Evolutionary conservation across 306 rosid species (phyloP).

Genomic region (Heteromeles arbutifolia): DNA sequence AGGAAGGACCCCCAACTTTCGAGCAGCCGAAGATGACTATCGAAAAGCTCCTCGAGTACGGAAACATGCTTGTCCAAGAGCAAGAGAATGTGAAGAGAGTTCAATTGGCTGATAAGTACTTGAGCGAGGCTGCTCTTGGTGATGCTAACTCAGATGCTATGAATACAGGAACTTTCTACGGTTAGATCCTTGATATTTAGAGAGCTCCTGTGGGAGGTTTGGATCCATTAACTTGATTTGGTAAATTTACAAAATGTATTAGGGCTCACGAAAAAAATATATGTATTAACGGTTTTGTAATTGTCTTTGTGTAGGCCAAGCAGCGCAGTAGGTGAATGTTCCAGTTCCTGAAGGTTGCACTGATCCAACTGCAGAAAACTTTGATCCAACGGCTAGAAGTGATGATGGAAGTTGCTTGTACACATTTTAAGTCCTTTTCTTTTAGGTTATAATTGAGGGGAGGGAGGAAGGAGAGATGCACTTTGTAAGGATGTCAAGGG

Average conservation of each 20-base stretch:
- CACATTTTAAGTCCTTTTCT: slow-evolving; percentile 29
- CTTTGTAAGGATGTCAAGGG: slow-evolving; percentile 11
- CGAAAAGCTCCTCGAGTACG: slow-evolving; percentile 46
- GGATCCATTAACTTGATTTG: background rate
- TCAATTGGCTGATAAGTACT: slow-evolving; percentile 50
- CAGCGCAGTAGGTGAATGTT: slow-evolving; percentile 57
- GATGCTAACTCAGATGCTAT: slow-evolving; percentile 42
- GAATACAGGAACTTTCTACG: slow-evolving; percentile 29
- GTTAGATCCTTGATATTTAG: slow-evolving; percentile 20
- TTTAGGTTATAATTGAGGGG: background rate
- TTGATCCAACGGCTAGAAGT: slow-evolving; percentile 79
- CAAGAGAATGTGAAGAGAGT: slow-evolving; percentile 59
- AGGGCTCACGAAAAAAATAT: background rate
- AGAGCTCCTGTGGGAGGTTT: slow-evolving; percentile 23
- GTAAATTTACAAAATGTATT: background rate
- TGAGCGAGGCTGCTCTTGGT: slow-evolving; percentile 51
- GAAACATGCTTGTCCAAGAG: slow-evolving; percentile 48
- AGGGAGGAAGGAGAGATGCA: slow-evolving; percentile 14
- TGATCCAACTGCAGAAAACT: slow-evolving; percentile 57
- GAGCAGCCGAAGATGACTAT: slow-evolving; percentile 47
- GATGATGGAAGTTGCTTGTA: slow-evolving; percentile 68
- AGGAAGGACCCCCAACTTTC: slow-evolving; percentile 37
- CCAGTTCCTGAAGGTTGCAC: slow-evolving; percentile 72
- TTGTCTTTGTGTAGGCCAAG: slow-evolving; percentile 48
- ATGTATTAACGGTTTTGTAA: background rate